These are phyloP conservation scores for Cudoniella acicularis DNA, from an alignment of 495 filamentous ascomycete species.

Conservation along the genomic window DNA sequence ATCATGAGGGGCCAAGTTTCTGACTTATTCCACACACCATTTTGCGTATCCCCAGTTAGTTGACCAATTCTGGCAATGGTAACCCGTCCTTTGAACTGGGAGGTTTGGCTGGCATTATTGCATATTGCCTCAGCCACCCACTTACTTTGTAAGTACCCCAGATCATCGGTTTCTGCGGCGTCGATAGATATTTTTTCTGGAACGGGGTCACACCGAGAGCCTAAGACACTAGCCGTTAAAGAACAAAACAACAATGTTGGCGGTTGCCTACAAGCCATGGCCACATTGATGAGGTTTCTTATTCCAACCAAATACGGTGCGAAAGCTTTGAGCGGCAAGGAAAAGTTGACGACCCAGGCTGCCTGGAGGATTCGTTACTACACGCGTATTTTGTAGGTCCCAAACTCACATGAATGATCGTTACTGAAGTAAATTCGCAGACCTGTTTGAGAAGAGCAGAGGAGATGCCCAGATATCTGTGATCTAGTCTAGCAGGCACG, in stretches of 20 bases:
- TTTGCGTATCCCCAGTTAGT: conserved; percentile 47
- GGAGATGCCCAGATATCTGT: background rate
- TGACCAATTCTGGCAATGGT: conserved; percentile 54
- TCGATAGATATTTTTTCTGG: conserved; percentile 45
- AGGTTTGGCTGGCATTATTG: conserved; percentile 20
- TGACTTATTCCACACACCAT: conserved; percentile 58
- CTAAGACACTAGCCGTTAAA: conserved; percentile 40
- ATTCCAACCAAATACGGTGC: conserved; percentile 45
- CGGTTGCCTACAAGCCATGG: conserved; percentile 17
- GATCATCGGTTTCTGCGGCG: conserved; percentile 44
- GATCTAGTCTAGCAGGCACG: too few relatives aligned
- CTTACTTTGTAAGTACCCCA: conserved; percentile 62
- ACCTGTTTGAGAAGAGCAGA: background rate
- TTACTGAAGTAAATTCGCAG: background rate
- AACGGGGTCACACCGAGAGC: conserved; percentile 29
- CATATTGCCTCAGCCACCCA: conserved; percentile 59
- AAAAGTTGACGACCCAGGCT: conserved; percentile 68
- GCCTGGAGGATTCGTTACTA: conserved; percentile 34
- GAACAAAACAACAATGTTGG: conserved; percentile 57
- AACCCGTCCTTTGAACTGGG: conserved; percentile 28
- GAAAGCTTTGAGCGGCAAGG: conserved; percentile 49
- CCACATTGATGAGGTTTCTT: conserved; percentile 45
- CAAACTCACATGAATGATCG: conserved; percentile 4
- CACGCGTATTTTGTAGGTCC: conserved; percentile 26
- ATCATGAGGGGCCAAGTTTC: conserved; percentile 65